Percentiles rank a stretch among this genome's conserved stretches.
phyloP scores from a whole-genome alignment of 2,329 filamentous ascomycete genomes.

The Davidsoniella neocaledoniae region DNA sequence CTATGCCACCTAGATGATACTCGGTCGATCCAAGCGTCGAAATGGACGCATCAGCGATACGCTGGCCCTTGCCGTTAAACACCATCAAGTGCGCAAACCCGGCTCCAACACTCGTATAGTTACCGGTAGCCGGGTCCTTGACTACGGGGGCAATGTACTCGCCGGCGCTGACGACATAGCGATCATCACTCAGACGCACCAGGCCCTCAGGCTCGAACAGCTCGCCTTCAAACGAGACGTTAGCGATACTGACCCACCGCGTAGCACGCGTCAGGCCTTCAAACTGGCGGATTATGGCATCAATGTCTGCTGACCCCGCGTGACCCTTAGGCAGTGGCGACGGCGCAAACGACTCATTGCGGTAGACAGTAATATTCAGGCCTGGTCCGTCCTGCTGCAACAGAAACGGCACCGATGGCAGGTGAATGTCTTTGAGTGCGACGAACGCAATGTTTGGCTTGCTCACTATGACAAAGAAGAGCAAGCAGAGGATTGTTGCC shows the following conservation, averaged over 20 bases:
- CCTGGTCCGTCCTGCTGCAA: constrained; percentile 4
- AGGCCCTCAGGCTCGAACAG: constrained; percentile 33
- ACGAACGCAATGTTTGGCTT: constrained; percentile 17
- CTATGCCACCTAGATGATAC: constrained; percentile 32
- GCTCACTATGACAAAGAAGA: constrained; percentile 7
- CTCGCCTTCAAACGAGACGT: constrained; percentile 27
- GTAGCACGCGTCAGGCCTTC: constrained; percentile 23
- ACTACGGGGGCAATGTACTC: constrained; percentile 23
- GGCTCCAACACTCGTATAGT: constrained; percentile 27
- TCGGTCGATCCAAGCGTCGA: constrained; percentile 22
- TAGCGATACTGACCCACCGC: constrained; percentile 25
- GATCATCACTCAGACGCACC: constrained; percentile 25
- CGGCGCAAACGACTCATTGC: constrained; percentile 19
- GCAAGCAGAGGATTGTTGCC: constrained; percentile 4
- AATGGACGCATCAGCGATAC: constrained; percentile 28
- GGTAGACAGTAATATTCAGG: constrained; percentile 21
- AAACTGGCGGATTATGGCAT: constrained; percentile 23
- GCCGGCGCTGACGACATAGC: constrained; percentile 28
- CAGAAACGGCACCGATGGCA: constrained; percentile 2
- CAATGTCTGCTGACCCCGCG: constrained; percentile 19
- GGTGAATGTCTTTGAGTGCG: background rate
- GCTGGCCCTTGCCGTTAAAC: constrained; percentile 25
- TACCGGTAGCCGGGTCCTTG: constrained; percentile 30
- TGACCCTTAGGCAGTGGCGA: constrained; percentile 21
- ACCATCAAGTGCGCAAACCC: constrained; percentile 30